A percentile compares a stretch with the other conserved stretches of the same genome.
Conservation (phyloP, 441 rosid genomes). For the Populus hybrid region DNA sequence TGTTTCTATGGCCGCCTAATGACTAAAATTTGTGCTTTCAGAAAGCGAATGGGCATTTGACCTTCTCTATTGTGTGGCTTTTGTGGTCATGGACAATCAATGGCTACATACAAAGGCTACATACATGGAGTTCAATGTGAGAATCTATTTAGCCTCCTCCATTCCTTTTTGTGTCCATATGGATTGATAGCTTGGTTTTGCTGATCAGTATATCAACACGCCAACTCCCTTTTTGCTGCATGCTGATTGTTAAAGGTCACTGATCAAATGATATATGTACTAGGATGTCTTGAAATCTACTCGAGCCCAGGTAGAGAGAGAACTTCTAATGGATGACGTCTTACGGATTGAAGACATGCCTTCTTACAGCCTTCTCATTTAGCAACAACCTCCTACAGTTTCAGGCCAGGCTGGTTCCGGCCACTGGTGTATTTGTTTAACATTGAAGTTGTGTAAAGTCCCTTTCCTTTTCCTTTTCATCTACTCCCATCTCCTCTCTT, state of each 20-base stretch:
- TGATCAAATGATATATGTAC: slow-evolving; percentile 7
- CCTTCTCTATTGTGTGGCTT: slow-evolving; percentile 87
- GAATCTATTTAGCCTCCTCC: slow-evolving; percentile 13
- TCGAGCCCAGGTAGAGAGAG: slow-evolving; percentile 70
- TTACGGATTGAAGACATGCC: slow-evolving; percentile 85
- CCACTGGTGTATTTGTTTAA: slow-evolving; percentile 9
- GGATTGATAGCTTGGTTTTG: not conserved
- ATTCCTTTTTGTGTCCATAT: not conserved
- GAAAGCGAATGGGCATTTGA: slow-evolving; percentile 93
- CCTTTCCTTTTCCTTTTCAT: not conserved
- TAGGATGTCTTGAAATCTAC: slow-evolving; percentile 83
- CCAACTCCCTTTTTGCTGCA: too few relatives aligned
- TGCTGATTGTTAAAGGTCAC: too few relatives aligned
- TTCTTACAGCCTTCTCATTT: slow-evolving; percentile 70
- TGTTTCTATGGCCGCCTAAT: slow-evolving; percentile 6
- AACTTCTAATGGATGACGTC: slow-evolving; percentile 83
- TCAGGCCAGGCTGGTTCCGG: not conserved
- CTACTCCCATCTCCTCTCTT: not conserved
- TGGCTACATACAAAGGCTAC: slow-evolving; percentile 91
- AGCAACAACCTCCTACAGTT: slow-evolving; percentile 12
- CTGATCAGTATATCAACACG: not conserved
- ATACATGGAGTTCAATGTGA: slow-evolving; percentile 94
- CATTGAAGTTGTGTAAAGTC: slow-evolving; percentile 17
- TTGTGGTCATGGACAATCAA: slow-evolving; percentile 85
- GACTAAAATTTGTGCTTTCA: slow-evolving; percentile 18